Conservation (phyloP, 805 yeast genomes). For the Grigorovia transvaalensis region DNA sequence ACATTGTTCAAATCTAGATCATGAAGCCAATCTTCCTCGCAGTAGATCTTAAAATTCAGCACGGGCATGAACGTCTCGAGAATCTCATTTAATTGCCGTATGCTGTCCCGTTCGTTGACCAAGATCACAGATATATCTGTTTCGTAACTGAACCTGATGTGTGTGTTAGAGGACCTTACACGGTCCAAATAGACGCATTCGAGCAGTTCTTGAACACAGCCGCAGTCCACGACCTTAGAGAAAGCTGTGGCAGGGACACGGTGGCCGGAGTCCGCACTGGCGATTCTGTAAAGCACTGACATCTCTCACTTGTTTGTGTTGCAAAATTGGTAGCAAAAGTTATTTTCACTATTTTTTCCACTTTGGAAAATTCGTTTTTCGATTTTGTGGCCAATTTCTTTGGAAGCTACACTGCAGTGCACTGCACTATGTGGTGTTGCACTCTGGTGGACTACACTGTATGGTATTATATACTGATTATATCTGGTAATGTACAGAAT, state of each 20-base stretch:
- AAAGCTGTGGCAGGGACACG: neutral
- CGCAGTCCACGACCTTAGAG: neutral
- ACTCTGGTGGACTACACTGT: no score
- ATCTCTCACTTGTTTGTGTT: conserved; percentile 46
- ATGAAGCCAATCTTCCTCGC: neutral
- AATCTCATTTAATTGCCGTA: conserved; percentile 10
- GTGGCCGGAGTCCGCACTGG: neutral
- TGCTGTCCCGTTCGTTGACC: conserved; percentile 1
- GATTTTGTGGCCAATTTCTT: neutral
- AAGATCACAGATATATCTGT: conserved; percentile 18
- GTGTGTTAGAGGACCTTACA: conserved; percentile 4
- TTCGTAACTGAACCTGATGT: conserved; percentile 13
- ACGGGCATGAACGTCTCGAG: conserved; percentile 18
- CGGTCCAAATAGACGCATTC: conserved; percentile 15
- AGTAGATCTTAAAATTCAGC: conserved; percentile 15
- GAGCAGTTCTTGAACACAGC: conserved; percentile 6
- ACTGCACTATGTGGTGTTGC: no score
- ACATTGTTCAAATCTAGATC: conserved; percentile 1
- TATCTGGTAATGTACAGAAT: neutral
- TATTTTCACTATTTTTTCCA: no score
- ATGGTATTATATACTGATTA: neutral
- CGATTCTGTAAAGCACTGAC: conserved; percentile 11
- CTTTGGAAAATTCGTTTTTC: neutral
- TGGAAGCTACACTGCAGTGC: no score
- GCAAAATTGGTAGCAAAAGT: neutral